phyloP scores from a whole-genome alignment of 176 grass and related monocot species.

The Tuctoria greenei region DNA sequence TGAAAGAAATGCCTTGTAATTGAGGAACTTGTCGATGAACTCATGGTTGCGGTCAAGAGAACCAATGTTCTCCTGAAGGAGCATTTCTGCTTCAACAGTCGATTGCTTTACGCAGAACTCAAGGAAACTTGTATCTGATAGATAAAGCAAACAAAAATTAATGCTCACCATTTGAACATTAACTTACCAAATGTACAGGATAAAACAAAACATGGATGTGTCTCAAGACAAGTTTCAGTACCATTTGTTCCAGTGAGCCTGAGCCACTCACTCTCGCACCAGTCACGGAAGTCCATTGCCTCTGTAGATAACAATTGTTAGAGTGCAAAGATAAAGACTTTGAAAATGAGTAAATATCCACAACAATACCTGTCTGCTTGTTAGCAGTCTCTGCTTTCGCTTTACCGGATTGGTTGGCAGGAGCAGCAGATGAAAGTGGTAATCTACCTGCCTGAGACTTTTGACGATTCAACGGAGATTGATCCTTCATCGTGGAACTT shows the following conservation, averaged over 20 bases:
- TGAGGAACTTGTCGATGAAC: conserved; percentile 95
- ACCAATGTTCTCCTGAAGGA: conserved; percentile 80
- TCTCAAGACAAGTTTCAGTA: conserved; percentile 36
- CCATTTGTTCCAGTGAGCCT: conserved; percentile 85
- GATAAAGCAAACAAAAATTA: conserved; percentile 16
- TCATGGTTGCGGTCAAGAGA: conserved; percentile 64
- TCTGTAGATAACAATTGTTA: conserved; percentile 56
- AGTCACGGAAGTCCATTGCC: conserved; percentile 87
- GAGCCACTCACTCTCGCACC: conserved; percentile 79
- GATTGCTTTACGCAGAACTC: conserved; percentile 96
- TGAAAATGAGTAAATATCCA: conserved; percentile 16
- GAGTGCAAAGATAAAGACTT: conserved; percentile 23
- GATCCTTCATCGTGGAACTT: conserved; percentile 50
- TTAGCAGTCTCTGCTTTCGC: conserved; percentile 50
- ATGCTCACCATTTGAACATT: not conserved
- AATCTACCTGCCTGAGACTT: conserved; percentile 52
- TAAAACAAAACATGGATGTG: not conserved
- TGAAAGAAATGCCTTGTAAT: conserved; percentile 86
- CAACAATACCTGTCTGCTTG: conserved; percentile 66
- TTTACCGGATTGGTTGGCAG: conserved; percentile 46
- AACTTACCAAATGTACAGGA: not conserved
- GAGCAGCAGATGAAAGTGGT: conserved; percentile 42
- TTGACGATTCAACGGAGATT: conserved; percentile 50
- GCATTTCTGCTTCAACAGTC: conserved; percentile 58
- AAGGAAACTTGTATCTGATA: conserved; percentile 81